Evolutionary conservation across 2,329 filamentous ascomycete species (phyloP), one percentile per base, ranked within the genome.

Genomic region (Volutella citrinella): DNA sequence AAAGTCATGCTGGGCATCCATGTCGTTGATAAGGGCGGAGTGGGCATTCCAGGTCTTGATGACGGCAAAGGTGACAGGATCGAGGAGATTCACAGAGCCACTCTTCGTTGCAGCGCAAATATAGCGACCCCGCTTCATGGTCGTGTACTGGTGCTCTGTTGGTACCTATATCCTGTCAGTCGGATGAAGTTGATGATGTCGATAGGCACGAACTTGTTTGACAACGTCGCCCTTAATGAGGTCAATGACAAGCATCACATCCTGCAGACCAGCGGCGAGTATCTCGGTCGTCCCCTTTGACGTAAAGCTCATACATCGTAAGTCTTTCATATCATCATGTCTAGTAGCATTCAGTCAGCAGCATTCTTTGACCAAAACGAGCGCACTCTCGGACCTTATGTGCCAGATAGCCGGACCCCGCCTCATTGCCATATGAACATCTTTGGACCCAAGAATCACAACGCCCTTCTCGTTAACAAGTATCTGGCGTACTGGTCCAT

Each of bases 1-100:
- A 48, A 93, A 93, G 59, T 97, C 91, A 54, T 93, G 87, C 56
- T 93, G 87, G 8, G 90, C 88, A 65, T 98, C 93, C 87, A 98
- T 96, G 59, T 97, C 91, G 60, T 88, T 95, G 57, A 98, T 87
- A 32, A 82, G 78, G 8, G 87, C 86, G 3, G 84, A 83, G 56
- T 98, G 93, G 1, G 91, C 89, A 57, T 87, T 87, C 86, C 93
- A 98, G 10, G 79, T 80, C 58, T 91, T 94, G 48, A 93, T 71
- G 6, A 95, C 74, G 25, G 78, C 76, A 54, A 95, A 86, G 36
- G 75, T 87, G 34, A 78, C 70, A 2, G 90, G 78, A 55, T 95
- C 91, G 15, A 98, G 72, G 19, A 96, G 82, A 61, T 97, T 83
- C 29, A 98, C 84, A 13, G 79, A 78, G 26, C 93, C 93, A 27